These are phyloP conservation scores for Ambrosiella cleistominuta DNA, from an alignment of 2,329 filamentous ascomycete species.

Conservation along the genomic window DNA sequence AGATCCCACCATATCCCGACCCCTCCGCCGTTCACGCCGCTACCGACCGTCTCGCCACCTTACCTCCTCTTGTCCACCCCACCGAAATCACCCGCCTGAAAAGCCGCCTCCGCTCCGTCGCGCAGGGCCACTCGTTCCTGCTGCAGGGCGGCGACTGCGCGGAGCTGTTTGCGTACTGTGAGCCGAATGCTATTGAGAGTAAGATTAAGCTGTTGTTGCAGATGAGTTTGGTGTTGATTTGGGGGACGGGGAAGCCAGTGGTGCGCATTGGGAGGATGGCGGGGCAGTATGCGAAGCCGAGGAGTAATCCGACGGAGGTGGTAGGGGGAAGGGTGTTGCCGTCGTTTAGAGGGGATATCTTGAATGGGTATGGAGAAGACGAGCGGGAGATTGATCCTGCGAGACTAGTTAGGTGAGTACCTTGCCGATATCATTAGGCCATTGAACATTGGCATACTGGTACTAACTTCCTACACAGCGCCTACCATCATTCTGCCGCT, in stretches of 20 bases:
- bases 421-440: not conserved
- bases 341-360: constrained; percentile 85
- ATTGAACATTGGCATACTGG: not conserved
- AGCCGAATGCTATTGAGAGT: constrained; percentile 71
- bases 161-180: constrained; percentile 93
- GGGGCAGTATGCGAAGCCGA: constrained; percentile 91
- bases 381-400: constrained; percentile 66
- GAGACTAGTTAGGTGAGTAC: constrained; percentile 50
- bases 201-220: constrained; percentile 95
- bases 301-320: constrained; percentile 73
- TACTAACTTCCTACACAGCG: constrained; percentile 27
- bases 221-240: constrained; percentile 92
- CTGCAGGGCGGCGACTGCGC: constrained; percentile 95
- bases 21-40: constrained; percentile 39
- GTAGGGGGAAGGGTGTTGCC: constrained; percentile 66
- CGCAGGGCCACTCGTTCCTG: constrained; percentile 77
- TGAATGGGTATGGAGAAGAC: constrained; percentile 71
- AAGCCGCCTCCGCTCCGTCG: constrained; percentile 64
- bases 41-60: constrained; percentile 43
- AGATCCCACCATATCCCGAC: constrained; percentile 54
- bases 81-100: constrained; percentile 68
- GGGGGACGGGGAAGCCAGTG: constrained; percentile 64
- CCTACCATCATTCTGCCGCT: constrained; percentile 89
- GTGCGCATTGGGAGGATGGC: constrained; percentile 93
- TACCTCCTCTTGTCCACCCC: constrained; percentile 66